These are phyloP conservation scores for Ustulina deusta DNA, from an alignment of 2,329 filamentous ascomycete species.

Conservation along the genomic window DNA sequence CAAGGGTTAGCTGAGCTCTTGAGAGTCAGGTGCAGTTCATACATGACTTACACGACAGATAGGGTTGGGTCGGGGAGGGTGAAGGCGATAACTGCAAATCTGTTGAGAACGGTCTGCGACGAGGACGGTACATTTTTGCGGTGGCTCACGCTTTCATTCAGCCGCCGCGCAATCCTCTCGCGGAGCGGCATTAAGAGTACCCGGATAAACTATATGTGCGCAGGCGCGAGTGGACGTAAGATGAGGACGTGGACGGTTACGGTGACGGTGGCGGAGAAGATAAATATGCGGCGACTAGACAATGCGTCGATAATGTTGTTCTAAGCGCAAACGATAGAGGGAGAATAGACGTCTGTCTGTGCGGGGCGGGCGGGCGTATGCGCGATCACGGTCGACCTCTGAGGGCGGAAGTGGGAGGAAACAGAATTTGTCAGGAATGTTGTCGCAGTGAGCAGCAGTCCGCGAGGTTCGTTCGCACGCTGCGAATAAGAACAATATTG, in stretches of 20 bases:
- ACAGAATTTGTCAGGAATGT: conserved; percentile 26
- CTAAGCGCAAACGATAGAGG: not conserved
- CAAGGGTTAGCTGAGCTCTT: conserved; percentile 38
- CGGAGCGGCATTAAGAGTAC: conserved; percentile 49
- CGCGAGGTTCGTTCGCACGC: not conserved
- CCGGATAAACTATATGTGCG: conserved; percentile 2
- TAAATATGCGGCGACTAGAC: not conserved
- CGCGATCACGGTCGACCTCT: conserved; percentile 17
- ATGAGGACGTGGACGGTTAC: not conserved
- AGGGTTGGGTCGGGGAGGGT: conserved; percentile 56
- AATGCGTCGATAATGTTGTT: conserved; percentile 10
- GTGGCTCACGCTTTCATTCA: conserved; percentile 52
- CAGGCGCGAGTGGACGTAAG: not conserved
- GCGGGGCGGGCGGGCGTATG: conserved; percentile 13
- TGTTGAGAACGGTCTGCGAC: conserved; percentile 45
- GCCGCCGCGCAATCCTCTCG: conserved; percentile 48
- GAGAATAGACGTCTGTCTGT: conserved; percentile 2
- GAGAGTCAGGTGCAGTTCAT: conserved; percentile 14
- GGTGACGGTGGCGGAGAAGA: not conserved
- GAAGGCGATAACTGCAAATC: conserved; percentile 49
- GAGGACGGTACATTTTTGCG: conserved; percentile 36
- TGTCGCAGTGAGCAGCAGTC: conserved; percentile 9
- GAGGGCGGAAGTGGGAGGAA: not conserved
- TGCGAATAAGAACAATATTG: not conserved
- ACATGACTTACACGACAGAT: conserved; percentile 59